Percentiles rank a stretch among this genome's conserved stretches.
Conservation (phyloP, 129 eudicot species). For the carrot (Daucus carota) region DH1_v3.0 NC_030382.2:41170501-41171000, state of each 20-base stretch:
- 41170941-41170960: slow-evolving; percentile 70
- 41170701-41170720: neutral
- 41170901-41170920: slow-evolving; percentile 75
- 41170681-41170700: neutral
- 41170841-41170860: neutral
- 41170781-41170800: neutral
- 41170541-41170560: neutral
- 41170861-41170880: neutral
- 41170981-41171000: slow-evolving; percentile 89
- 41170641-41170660: neutral
- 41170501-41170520: neutral
- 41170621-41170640: neutral
- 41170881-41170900: slow-evolving; percentile 40
- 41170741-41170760: neutral
- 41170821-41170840: neutral
- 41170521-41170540: neutral
- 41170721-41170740: neutral
- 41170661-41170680: neutral
- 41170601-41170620: neutral
- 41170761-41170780: neutral
- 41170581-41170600: neutral
- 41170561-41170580: neutral
- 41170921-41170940: slow-evolving; percentile 61
- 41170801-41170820: neutral
- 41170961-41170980: slow-evolving; percentile 76